A percentile compares a stretch with the other conserved stretches of the same genome.
phyloP scores from a whole-genome alignment of 208 protist genomes.

The Leishmania aethiopica region DNA sequence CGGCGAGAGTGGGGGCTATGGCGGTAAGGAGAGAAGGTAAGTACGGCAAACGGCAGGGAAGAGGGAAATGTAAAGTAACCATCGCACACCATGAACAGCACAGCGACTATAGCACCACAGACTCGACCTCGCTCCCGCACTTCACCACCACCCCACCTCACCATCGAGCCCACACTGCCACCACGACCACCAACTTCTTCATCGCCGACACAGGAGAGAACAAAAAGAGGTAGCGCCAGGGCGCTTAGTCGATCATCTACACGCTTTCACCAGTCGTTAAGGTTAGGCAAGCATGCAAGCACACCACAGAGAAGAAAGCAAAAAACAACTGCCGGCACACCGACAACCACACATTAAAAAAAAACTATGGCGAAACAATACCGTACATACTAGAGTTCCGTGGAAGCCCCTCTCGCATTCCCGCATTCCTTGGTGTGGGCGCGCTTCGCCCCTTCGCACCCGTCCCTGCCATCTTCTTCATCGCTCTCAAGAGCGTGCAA shows the following conservation, averaged over 20 bases:
- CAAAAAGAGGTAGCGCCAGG: not conserved
- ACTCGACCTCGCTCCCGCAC: not conserved
- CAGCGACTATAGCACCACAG: not conserved
- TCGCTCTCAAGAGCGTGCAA: not conserved
- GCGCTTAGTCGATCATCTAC: conserved; percentile 1
- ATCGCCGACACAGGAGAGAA: not conserved
- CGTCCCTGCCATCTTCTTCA: not conserved
- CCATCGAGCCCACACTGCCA: not conserved
- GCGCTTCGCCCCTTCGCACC: not conserved
- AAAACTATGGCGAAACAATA: not conserved
- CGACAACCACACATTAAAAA: not conserved
- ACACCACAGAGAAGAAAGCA: not conserved
- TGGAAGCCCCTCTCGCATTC: not conserved
- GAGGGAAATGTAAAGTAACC: not conserved
- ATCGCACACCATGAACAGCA: not conserved
- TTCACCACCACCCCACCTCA: not conserved
- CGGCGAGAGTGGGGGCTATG: too few species aligned
- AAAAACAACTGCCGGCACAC: not conserved
- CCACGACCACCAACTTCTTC: not conserved
- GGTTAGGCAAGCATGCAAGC: not conserved
- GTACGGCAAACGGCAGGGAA: not conserved
- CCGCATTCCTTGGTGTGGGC: not conserved
- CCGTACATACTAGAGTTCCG: not conserved
- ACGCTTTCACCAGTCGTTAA: not conserved
- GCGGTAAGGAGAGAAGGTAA: not conserved